Base-by-base conservation (phyloP, 805 yeast genomes). In the Metschnikowia orientalis region DNA sequence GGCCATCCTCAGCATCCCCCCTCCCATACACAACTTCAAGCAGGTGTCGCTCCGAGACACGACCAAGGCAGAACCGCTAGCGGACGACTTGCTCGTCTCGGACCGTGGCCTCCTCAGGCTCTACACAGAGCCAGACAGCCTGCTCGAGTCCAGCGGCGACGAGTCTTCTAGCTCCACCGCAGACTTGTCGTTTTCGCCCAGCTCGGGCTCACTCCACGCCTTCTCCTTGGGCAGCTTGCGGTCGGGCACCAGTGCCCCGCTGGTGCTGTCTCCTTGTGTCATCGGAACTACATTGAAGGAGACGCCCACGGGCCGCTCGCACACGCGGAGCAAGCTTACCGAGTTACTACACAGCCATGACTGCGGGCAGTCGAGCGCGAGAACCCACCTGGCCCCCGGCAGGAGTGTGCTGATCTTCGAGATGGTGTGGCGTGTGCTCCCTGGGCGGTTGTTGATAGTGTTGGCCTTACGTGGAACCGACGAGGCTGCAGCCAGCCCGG, bases 401-500 rank as follows among this genome's bases (percentile, higher is more conserved):
- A 4, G 11, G 26, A 8, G n/a, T n/a, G n/a, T n/a, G n/a, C n/a
- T n/a, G n/a, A 8, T 29, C 19, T 13, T 29, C n/a, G 26, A 29
- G n/a, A 22, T 29, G 11, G 32, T 26, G 6, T 29, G 32, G 32
- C 32, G 23, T 19, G 23, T 29, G 32, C 17, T 29, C n/a, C 32
- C 32, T 6, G 15, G 32, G 8, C 21, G 16, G 9, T 29, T 29
- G 9, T 12, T 16, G 13, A 29, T 29, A 9, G 17, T 25, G 8
- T 29, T 29, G 11, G 32, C 26, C 8, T 22, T 29, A 16, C 14
- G 32, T n/a, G 26, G 11, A 4, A 17, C n/a, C 13, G n/a, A n/a
- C n/a, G n/a, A n/a, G n/a, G 13, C 26, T 6, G 23, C 24, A 13
- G 5, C 15, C 6, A 26, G 23, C 12, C 11, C 13, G 11, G 23